Evolutionary conservation across 768 basidiomycete species (phyloP), one percentile per base, ranked within the genome.

Genomic region (Strobilomyces dryophilus): DNA sequence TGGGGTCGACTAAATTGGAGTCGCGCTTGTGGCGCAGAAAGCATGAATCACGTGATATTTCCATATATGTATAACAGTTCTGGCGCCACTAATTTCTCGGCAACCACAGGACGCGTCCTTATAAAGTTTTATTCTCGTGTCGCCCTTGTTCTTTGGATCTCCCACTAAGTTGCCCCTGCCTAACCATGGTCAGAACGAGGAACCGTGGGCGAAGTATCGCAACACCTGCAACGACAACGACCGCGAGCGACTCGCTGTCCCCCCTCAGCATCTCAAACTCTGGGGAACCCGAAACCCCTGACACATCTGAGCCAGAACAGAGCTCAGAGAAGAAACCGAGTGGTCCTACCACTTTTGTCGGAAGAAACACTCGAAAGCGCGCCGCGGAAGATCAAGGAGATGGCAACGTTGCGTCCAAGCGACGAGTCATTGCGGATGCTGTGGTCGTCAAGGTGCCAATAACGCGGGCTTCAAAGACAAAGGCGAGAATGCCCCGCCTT

Each of bases 231-330:
- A 66, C 66, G 5, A 54, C 68, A 26, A 52, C 69, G 10, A 54
- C 69, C 5, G 68, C 76, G 8, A 71, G 76, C 14, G 71, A 76
- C 12, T 70, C 73, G 37, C 72, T 70, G 29, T 80, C 84, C 12
- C 80, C 83, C 36, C 57, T 78, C 58, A 83, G 79, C 58, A 69
- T 73, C 31, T 66, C 68, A 47, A 68, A 70, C 21, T 81, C 82
- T 31, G 70, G 71, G 39, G 69, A 75, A 62, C 64, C 67, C 29
- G 76, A 76, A 60, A 82, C 82, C 47, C 82, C 84, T 60, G 70
- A 70, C 39, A 83, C 81, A 29, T 84, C 83, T 24, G 71, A 71
- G 35, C 60, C 65, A 37, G 69, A 66, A 29, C 42, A 56, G 27
- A 52, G n/a, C 24, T 10, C 17, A 5, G 27, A 34, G 21, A 47